Conservation (phyloP, 495 filamentous ascomycete species). For the Neurospora tetrasperma region DNA sequence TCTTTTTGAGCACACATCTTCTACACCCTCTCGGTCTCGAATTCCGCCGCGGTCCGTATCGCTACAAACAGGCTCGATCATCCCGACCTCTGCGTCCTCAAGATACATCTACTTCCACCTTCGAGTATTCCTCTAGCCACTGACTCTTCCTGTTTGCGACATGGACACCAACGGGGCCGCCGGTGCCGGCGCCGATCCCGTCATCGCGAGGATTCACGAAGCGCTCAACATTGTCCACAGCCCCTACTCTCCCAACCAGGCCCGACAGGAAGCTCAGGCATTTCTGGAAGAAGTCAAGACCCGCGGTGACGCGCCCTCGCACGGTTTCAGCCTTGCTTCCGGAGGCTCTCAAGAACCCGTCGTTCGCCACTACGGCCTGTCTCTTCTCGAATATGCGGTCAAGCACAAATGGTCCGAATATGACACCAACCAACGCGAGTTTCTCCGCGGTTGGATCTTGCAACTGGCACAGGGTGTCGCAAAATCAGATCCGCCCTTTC, state of each 20-base stretch:
- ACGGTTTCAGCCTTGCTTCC: conserved; percentile 76
- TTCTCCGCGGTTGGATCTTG: conserved; percentile 63
- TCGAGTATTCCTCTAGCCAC: neutral
- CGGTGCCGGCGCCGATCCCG: conserved; percentile 14
- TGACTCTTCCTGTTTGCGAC: neutral
- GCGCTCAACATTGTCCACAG: conserved; percentile 81
- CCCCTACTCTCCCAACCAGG: conserved; percentile 67
- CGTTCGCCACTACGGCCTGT: conserved; percentile 87
- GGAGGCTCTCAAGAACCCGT: conserved; percentile 61
- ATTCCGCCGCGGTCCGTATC: neutral
- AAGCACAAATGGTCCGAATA: conserved; percentile 72
- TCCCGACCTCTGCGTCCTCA: neutral
- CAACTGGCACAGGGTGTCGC: conserved; percentile 64
- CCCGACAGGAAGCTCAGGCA: conserved; percentile 69
- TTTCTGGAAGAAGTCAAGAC: conserved; percentile 80
- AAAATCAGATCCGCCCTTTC: conserved; percentile 65
- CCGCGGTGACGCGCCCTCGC: conserved; percentile 62
- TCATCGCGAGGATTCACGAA: conserved; percentile 54
- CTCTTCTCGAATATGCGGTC: conserved; percentile 78
- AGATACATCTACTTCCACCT: neutral
- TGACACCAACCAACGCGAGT: conserved; percentile 47
- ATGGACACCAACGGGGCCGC: conserved; percentile 20
- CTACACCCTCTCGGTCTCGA: neutral
- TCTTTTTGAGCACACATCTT: neutral
- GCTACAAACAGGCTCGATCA: neutral